phyloP scores from a whole-genome alignment of 768 basidiomycete genomes.

The Tubosaeta sp. region DNA sequence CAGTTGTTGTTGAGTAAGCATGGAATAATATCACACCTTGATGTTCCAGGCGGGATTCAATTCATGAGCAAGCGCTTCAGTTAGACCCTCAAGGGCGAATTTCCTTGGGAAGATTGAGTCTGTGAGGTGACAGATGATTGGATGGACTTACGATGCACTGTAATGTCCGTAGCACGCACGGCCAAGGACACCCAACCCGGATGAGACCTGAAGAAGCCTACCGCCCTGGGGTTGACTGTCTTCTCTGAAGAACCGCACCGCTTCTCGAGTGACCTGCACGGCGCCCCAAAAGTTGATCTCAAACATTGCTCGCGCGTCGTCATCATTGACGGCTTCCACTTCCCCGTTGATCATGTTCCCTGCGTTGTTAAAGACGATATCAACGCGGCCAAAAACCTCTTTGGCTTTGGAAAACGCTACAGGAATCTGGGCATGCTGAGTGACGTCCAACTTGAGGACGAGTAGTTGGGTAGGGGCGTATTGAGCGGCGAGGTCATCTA shows the following conservation, averaged over 20 bases:
- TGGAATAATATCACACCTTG: constrained; percentile 6
- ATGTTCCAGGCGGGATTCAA: constrained; percentile 24
- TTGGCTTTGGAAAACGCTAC: constrained; percentile 27
- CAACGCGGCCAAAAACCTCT: constrained; percentile 32
- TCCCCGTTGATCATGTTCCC: constrained; percentile 28
- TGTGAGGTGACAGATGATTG: not conserved
- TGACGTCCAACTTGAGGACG: constrained; percentile 33
- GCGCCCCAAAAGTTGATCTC: too few species aligned
- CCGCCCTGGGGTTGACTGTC: constrained; percentile 34
- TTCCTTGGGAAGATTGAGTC: constrained; percentile 5
- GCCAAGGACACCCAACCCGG: constrained; percentile 19
- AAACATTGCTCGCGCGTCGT: constrained; percentile 32
- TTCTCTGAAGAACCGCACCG: constrained; percentile 34
- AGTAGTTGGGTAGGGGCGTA: constrained; percentile 22
- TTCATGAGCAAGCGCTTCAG: constrained; percentile 20
- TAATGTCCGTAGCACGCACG: constrained; percentile 15
- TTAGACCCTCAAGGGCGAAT: constrained; percentile 27
- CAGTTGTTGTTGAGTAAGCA: not conserved
- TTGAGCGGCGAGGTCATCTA: constrained; percentile 25
- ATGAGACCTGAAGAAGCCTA: constrained; percentile 34
- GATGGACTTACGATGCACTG: constrained; percentile 21
- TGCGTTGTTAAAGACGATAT: constrained; percentile 39
- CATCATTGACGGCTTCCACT: constrained; percentile 32
- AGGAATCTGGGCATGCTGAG: constrained; percentile 18
- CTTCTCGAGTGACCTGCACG: constrained; percentile 27